Evolutionary conservation across 2,329 filamentous ascomycete species (phyloP).

Genomic region (Colletotrichum tabaci): DNA sequence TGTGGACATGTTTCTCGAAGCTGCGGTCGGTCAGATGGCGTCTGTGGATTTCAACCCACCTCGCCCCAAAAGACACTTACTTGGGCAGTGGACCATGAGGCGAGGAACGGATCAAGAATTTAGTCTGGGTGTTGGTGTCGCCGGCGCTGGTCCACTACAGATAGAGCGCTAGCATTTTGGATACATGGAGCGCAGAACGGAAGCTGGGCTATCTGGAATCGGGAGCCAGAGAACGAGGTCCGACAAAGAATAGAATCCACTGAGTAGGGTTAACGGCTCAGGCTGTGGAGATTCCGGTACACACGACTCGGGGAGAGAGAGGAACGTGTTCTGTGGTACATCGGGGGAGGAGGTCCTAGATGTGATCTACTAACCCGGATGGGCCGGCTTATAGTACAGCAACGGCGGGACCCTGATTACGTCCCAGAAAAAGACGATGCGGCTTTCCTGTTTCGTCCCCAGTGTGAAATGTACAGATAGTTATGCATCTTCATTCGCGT

Average conservation of each 20-base stretch:
- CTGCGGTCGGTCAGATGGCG: neutral
- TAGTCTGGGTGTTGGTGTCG: neutral
- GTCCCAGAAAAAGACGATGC: neutral
- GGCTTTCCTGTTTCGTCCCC: neutral
- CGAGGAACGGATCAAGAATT: neutral
- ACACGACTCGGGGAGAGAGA: neutral
- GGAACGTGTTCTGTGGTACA: neutral
- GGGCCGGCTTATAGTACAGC: neutral
- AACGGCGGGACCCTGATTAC: neutral
- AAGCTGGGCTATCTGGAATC: neutral
- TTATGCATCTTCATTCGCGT: constrained; percentile 16
- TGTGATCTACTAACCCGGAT: neutral
- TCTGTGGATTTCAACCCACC: constrained; percentile 6
- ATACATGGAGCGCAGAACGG: neutral
- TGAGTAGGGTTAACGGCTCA: neutral
- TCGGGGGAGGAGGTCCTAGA: neutral
- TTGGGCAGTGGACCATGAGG: constrained; percentile 11
- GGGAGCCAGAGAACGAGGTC: neutral
- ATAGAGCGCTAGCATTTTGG: neutral
- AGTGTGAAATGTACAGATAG: neutral
- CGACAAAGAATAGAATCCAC: neutral
- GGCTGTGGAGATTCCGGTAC: neutral
- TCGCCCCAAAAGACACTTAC: constrained; percentile 3
- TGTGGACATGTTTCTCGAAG: constrained; percentile 32
- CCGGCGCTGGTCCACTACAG: neutral